Conservation (phyloP, 2,329 filamentous ascomycete species). For the Teratosphaeria pseudoeucalypti region DNA sequence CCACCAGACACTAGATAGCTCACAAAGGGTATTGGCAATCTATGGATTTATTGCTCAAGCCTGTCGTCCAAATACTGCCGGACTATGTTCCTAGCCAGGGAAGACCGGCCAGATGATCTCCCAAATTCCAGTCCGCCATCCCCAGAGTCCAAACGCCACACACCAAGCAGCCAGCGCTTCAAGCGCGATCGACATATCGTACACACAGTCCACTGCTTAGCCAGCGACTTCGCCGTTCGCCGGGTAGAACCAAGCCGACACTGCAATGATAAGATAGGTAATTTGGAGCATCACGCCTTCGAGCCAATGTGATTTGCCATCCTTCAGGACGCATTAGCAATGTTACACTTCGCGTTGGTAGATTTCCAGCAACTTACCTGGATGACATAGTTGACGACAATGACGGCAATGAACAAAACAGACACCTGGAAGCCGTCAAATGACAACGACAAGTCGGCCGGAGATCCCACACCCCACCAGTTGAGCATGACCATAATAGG, state of each 20-base stretch:
- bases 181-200: background rate
- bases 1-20: slow-evolving; percentile 40
- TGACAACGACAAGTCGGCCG: slow-evolving; percentile 54
- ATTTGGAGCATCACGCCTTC: slow-evolving; percentile 52
- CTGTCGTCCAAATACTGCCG: background rate
- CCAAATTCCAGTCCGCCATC: background rate
- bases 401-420: slow-evolving; percentile 46
- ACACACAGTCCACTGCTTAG: background rate
- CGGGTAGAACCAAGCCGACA: slow-evolving; percentile 45
- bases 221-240: slow-evolving; percentile 8
- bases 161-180: background rate
- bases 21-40: slow-evolving; percentile 38
- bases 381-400: slow-evolving; percentile 53
- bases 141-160: background rate
- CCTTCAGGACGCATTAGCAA: slow-evolving; percentile 15
- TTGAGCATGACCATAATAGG: slow-evolving; percentile 49
- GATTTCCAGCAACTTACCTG: slow-evolving; percentile 43
- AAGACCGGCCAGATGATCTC: background rate
- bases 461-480: slow-evolving; percentile 43
- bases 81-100: too few relatives aligned
- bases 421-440: slow-evolving; percentile 84
- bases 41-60: too few relatives aligned
- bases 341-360: background rate
- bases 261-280: slow-evolving; percentile 52
- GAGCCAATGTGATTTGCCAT: slow-evolving; percentile 39